These are phyloP conservation scores for Quercus variabilis DNA, from an alignment of 306 rosid species.

Conservation along the genomic window DNA sequence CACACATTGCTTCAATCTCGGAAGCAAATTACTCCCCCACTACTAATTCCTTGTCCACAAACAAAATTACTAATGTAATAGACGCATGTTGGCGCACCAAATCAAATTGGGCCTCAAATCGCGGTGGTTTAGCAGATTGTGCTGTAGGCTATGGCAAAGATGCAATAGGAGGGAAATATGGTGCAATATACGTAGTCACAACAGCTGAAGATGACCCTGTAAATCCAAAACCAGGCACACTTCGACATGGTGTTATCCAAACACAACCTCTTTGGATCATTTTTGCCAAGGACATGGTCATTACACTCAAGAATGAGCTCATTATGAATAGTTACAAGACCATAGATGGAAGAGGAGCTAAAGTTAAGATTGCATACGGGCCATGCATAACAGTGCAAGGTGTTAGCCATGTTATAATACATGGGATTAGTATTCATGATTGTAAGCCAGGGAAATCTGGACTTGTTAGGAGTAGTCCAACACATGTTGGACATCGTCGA, in stretches of 20 bases:
- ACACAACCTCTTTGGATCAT: slow-evolving; percentile 65
- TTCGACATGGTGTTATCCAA: slow-evolving; percentile 78
- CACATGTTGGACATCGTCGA: slow-evolving; percentile 58
- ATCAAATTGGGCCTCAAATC: slow-evolving; percentile 60
- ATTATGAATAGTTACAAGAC: slow-evolving; percentile 72
- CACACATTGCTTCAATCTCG: slow-evolving; percentile 20
- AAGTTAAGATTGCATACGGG: slow-evolving; percentile 71
- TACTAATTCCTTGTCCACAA: neutral
- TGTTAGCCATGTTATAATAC: slow-evolving; percentile 71
- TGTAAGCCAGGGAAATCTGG: slow-evolving; percentile 54
- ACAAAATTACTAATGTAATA: slow-evolving; percentile 43
- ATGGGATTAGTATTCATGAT: slow-evolving; percentile 83
- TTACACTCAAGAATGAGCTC: slow-evolving; percentile 67
- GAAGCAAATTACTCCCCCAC: slow-evolving; percentile 20
- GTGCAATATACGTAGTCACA: slow-evolving; percentile 53
- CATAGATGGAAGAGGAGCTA: slow-evolving; percentile 84
- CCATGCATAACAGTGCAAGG: slow-evolving; percentile 79
- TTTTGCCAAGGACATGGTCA: slow-evolving; percentile 58
- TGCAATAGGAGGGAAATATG: slow-evolving; percentile 71
- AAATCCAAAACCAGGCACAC: slow-evolving; percentile 64
- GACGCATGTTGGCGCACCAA: slow-evolving; percentile 69
- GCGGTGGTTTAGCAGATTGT: slow-evolving; percentile 59
- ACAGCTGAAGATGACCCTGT: slow-evolving; percentile 58
- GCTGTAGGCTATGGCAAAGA: slow-evolving; percentile 68
- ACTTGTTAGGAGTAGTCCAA: slow-evolving; percentile 45